These are phyloP conservation scores for Lignosus rhinocerotis DNA, from an alignment of 1,284 basidiomycete species.

Conservation along the genomic window DNA sequence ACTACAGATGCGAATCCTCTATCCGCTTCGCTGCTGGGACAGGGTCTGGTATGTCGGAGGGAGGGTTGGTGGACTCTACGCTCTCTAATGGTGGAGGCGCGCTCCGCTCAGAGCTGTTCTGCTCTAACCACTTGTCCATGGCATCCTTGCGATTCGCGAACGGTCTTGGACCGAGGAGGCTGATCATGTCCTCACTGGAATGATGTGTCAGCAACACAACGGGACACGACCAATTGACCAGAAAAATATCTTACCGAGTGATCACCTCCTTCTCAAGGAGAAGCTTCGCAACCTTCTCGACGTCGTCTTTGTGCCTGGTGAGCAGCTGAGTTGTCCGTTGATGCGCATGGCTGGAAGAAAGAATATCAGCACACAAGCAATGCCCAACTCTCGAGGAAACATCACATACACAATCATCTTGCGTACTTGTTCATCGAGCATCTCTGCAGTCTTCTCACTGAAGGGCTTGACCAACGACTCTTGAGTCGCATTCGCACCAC, in stretches of 20 bases:
- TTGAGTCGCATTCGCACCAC: conserved; percentile 78
- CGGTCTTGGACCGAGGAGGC: conserved; percentile 82
- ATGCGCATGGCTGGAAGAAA: conserved; percentile 66
- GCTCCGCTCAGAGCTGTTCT: conserved; percentile 57
- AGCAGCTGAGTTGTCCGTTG: conserved; percentile 83
- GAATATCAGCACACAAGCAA: conserved; percentile 1
- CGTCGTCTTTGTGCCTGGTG: conserved; percentile 81
- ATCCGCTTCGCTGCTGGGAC: conserved; percentile 50
- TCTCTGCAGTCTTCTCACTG: conserved; percentile 95
- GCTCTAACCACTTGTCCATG: conserved; percentile 93
- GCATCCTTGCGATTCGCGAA: conserved; percentile 81
- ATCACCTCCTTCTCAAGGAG: conserved; percentile 95
- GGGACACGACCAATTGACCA: not conserved
- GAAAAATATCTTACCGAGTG: conserved; percentile 61
- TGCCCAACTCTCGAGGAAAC: not conserved
- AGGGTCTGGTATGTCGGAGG: conserved; percentile 30
- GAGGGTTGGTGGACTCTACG: conserved; percentile 29
- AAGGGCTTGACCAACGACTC: conserved; percentile 97
- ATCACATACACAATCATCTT: conserved; percentile 85
- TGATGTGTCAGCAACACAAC: conserved; percentile 21
- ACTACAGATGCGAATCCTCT: conserved; percentile 26
- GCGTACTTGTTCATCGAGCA: conserved; percentile 89
- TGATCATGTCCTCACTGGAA: conserved; percentile 82
- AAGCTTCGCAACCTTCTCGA: conserved; percentile 92
- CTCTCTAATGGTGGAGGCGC: conserved; percentile 59